These are phyloP conservation scores for Pterocarpus santalinus DNA, from an alignment of 306 rosid species.

Conservation along the genomic window DNA sequence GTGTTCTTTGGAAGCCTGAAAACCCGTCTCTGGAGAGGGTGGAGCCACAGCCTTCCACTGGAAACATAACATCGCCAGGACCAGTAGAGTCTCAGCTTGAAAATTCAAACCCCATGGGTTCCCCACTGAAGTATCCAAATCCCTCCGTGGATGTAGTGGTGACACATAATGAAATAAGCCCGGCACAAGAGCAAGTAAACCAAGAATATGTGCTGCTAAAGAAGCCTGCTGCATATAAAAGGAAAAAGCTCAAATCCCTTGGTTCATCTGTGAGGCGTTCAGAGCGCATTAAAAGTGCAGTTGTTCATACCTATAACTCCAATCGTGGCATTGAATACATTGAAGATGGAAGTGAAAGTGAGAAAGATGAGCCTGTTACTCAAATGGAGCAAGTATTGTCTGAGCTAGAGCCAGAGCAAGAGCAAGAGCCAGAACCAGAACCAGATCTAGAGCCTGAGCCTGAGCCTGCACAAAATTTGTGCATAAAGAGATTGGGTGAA, in stretches of 20 bases:
- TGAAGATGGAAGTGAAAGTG: slow-evolving; percentile 53
- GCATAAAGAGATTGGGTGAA: slow-evolving; percentile 52
- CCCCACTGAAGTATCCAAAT: slow-evolving; percentile 4
- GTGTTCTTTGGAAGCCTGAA: slow-evolving; percentile 26
- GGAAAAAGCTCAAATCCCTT: slow-evolving; percentile 34
- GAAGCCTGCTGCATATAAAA: slow-evolving; percentile 39
- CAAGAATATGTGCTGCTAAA: slow-evolving; percentile 25
- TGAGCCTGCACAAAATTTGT: slow-evolving; percentile 33
- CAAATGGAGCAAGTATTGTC: slow-evolving; percentile 40
- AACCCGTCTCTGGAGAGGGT: slow-evolving; percentile 37
- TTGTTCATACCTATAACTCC: slow-evolving; percentile 10
- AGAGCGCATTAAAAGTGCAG: slow-evolving; percentile 53
- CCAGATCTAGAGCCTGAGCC: slow-evolving; percentile 27
- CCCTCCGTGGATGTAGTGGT: slow-evolving; percentile 14
- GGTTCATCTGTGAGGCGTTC: slow-evolving; percentile 61
- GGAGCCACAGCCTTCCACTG: slow-evolving; percentile 16
- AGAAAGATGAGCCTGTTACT: slow-evolving; percentile 52
- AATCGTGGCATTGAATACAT: slow-evolving; percentile 24
- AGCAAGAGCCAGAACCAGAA: slow-evolving; percentile 37
- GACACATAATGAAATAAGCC: background rate
- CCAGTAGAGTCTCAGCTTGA: slow-evolving; percentile 6
- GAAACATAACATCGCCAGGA: slow-evolving; percentile 9
- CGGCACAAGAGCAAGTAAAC: slow-evolving; percentile 18
- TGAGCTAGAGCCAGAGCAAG: slow-evolving; percentile 42
- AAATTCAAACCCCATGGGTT: background rate